A percentile compares a stretch with the other conserved stretches of the same genome.
Evolutionary conservation across 345 rosid genomes (phyloP).

Genomic region (Eucalyptus coolabah): DNA sequence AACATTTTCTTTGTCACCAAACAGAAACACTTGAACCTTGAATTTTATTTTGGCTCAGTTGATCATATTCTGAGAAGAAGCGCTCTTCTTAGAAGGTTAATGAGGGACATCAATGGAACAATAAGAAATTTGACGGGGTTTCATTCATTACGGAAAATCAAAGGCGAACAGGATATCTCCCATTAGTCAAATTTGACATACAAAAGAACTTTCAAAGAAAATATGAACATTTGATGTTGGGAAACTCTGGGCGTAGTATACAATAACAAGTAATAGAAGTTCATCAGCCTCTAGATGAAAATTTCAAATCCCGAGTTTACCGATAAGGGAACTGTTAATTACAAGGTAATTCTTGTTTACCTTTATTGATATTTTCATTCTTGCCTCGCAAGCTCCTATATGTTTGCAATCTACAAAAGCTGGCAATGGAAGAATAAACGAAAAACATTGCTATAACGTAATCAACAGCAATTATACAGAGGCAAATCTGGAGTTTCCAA

Average conservation of each 20-base stretch:
- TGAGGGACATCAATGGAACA: background rate
- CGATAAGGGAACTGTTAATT: background rate
- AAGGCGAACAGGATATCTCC: too few species aligned
- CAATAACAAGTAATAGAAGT: background rate
- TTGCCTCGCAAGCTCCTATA: background rate
- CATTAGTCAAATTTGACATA: too few species aligned
- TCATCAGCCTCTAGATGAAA: background rate
- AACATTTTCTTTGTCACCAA: too few species aligned
- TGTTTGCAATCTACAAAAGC: background rate
- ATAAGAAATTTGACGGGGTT: background rate
- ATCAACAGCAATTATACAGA: too few species aligned
- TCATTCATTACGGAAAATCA: background rate
- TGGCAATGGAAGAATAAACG: background rate
- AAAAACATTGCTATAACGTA: background rate
- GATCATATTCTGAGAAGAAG: rapidly evolving
- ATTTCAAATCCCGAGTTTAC: rapidly evolving
- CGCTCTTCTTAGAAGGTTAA: background rate
- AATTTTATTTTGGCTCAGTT: background rate
- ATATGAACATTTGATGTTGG: background rate
- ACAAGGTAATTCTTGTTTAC: background rate
- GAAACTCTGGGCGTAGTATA: background rate
- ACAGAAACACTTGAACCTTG: background rate
- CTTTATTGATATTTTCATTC: rapidly evolving
- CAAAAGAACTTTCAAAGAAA: background rate
- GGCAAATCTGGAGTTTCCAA: background rate